phyloP scores from a whole-genome alignment of 148 eudicot species.

The Chenopodium album region DNA sequence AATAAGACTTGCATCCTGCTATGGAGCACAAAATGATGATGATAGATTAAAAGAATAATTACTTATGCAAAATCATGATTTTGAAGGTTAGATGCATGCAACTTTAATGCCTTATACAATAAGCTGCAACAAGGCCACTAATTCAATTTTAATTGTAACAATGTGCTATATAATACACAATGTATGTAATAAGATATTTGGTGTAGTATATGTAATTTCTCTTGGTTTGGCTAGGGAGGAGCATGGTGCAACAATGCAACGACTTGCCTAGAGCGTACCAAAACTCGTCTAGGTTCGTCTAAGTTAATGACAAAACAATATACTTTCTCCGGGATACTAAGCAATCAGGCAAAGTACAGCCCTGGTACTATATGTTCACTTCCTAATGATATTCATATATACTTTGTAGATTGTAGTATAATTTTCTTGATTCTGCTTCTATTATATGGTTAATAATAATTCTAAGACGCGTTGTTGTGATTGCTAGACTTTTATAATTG shows the following conservation, averaged over 20 bases:
- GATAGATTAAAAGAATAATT: not conserved
- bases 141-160: no score
- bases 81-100: no score
- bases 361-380: conserved; percentile 28
- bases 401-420: not conserved
- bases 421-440: not conserved
- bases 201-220: not conserved
- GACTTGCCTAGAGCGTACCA: conserved; percentile 36
- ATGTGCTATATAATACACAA: no score
- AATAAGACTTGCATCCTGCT: no score
- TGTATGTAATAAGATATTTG: no score
- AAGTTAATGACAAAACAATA: conserved; percentile 35
- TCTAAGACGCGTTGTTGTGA: not conserved
- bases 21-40: not conserved
- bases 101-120: no score
- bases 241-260: conserved; percentile 45
- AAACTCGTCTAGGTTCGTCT: conserved; percentile 44
- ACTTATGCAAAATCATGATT: not conserved
- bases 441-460: not conserved
- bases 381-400: not conserved
- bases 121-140: no score
- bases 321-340: conserved; percentile 48
- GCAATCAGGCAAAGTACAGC: conserved; percentile 38
- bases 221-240: conserved; percentile 38
- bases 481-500: conserved; percentile 53